Evolutionary conservation across 1,139 yeast genomes (phyloP), one percentile per base, ranked within the genome.

Genomic region (Hemisphaericaspora xylanilytica): DNA sequence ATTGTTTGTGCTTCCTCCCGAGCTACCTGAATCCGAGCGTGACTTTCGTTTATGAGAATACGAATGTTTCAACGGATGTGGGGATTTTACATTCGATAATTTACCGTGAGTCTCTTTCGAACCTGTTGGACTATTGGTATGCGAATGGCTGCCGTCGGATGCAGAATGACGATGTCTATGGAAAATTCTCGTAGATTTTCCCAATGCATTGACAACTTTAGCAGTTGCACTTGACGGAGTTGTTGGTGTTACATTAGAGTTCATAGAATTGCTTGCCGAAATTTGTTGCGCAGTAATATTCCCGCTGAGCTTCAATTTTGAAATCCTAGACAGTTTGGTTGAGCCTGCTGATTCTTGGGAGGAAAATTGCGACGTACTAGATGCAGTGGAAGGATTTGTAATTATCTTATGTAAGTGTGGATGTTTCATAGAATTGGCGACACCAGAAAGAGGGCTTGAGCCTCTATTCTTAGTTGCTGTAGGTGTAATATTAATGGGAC

Each of bases 21-120:
- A 41, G 14, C 38, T 28, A 6, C 11, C 20, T 15, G 28, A 25
- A 10, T 25, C 35, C 14, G 37, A 20, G 10, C 37, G 11, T 9
- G 28, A 13, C 32, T 56, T 62, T 15, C 65, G 67, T 35, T 60
- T 70, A 33, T 56, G 56, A 2, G 68, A 61, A 48, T 67, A 67
- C 2, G 67, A 55, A 37, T 60, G 59, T 29, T 58, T 53, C 24
- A 53, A 45, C 2, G 54, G 52, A 29, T 49, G 54, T 2, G 46
- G 40, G 2, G 43, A 37, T 25, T 37, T 39, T 2, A 38, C 24
- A n/a, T 33, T 33, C 41, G 43, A 15, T 33, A 29, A 10, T 35
- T 38, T 22, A 38, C 26, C 14, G 18, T 29, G 31, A 36, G 42
- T 38, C 37, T 7, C 38, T 13, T 31, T 28, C 36, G 24, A 31